Evolutionary conservation across 257 asterid species (phyloP), one percentile per base, ranked within the genome.

Genomic region (Scutellaria baicalensis): DNA sequence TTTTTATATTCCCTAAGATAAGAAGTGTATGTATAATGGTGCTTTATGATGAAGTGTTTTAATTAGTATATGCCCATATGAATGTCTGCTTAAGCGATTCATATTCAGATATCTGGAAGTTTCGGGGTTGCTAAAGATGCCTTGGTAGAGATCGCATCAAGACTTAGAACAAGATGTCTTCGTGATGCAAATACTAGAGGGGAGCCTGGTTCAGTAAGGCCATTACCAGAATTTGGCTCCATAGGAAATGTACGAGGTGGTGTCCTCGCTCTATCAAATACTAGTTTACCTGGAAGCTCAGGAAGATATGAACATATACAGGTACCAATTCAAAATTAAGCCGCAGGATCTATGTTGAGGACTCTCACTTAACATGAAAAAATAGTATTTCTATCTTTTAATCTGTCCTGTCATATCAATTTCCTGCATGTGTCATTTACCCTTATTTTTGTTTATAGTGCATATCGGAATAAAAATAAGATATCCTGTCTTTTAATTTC

Each of bases 71-170:
- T 57, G 69, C 55, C 40, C 16, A 6, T 70, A 27, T 73, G 60
- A 60, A 68, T 65, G 58, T 40, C 52, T 42, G 45, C 60, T 55
- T 58, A 67, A 60, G 50, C 55, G 54, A 73, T 71, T 70, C 50
- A 63, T 73, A n/a, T 63, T 74, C 76, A 91, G 93, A 77, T 91
- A 77, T 82, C 90, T 70, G 96, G 95, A 66, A 89, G 81, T 78
- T 75, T 81, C 68, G 86, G 83, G 54, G 83, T 87, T 18, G 91
- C 86, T 69, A 84, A 84, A 81, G 97, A 89, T 71, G 97, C 95
- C 71, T 83, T 91, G 81, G 71, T 80, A 36, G 97, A 91, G 89
- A 81, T 91, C 51, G 81, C 89, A 50, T 82, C 89, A 70, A 87
- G 97, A 74, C 93, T 91, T 51, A 77, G 91, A 81, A 73, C 84